Percentiles rank a stretch among this genome's conserved stretches.
These are phyloP conservation scores for Tylopilus plumbeoviolaceoides DNA, from an alignment of 768 basidiomycete species.

Conservation along the genomic window DNA sequence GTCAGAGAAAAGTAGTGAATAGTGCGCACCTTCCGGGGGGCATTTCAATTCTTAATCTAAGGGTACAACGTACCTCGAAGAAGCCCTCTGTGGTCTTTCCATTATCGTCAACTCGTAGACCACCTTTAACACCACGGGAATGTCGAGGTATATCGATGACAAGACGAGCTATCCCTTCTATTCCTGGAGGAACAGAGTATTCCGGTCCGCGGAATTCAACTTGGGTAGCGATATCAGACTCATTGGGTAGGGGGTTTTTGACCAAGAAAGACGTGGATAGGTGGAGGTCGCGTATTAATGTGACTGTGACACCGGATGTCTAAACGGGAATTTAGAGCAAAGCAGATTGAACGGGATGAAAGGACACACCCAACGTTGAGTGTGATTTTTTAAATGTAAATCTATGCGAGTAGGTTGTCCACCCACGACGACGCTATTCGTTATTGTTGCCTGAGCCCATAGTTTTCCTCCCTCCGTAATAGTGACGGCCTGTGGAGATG, in stretches of 20 bases:
- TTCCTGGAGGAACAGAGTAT: constrained; percentile 68
- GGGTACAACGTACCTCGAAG: constrained; percentile 64
- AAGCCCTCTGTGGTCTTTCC: constrained; percentile 44
- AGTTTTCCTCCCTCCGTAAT: constrained; percentile 79
- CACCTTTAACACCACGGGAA: constrained; percentile 63
- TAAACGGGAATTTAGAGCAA: constrained; percentile 25
- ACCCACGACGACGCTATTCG: constrained; percentile 59
- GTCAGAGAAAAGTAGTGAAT: constrained; percentile 5
- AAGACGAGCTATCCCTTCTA: constrained; percentile 74
- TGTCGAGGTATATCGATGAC: constrained; percentile 74
- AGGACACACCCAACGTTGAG: constrained; percentile 62
- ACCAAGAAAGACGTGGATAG: constrained; percentile 39
- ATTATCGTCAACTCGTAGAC: constrained; percentile 52
- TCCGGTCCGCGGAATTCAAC: constrained; percentile 73
- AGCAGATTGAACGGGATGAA: background rate
- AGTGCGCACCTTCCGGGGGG: constrained; percentile 58
- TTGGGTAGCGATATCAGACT: constrained; percentile 64
- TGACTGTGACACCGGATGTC: constrained; percentile 65
- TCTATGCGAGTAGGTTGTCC: constrained; percentile 72
- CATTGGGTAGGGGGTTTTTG: constrained; percentile 31
- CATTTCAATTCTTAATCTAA: constrained; percentile 66
- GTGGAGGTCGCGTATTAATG: constrained; percentile 57
- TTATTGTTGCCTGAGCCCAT: constrained; percentile 66
- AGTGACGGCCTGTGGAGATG: constrained; percentile 51
- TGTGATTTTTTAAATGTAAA: constrained; percentile 79